Evolutionary conservation across 208 protist species (phyloP).

Genomic region (Jaenimonas drosophilae): DNA sequence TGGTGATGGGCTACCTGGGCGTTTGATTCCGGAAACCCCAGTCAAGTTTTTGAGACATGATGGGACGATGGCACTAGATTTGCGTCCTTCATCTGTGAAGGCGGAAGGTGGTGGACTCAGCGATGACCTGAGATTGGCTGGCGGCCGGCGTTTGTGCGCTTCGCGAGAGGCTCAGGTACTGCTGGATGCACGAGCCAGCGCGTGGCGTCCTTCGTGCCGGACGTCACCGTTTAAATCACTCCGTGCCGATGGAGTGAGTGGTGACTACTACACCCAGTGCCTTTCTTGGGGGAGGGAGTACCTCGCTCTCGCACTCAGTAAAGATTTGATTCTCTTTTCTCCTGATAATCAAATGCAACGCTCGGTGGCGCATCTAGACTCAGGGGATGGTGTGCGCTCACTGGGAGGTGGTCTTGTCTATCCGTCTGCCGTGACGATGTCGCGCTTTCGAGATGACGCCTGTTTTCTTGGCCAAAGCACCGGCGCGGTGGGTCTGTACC

Average conservation of each 20-base stretch:
- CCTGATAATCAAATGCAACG: constrained; percentile 12
- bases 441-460: constrained; percentile 30
- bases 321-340: constrained; percentile 65
- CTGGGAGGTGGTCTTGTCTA: not conserved
- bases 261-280: constrained; percentile 72
- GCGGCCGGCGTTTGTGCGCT: too few relatives aligned
- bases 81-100: too few relatives aligned
- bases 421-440: constrained; percentile 40
- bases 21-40: too few relatives aligned
- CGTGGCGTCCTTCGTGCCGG: constrained; percentile 56
- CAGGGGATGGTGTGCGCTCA: not conserved
- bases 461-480: constrained; percentile 53
- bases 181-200: not conserved
- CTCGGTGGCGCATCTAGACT: not conserved
- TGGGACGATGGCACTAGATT: too few relatives aligned
- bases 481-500: constrained; percentile 41
- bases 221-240: constrained; percentile 73
- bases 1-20: too few relatives aligned
- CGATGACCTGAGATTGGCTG: too few relatives aligned
- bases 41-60: too few relatives aligned
- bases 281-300: constrained; percentile 62
- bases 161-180: too few relatives aligned
- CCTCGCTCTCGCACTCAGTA: constrained; percentile 46
- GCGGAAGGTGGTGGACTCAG: too few relatives aligned
- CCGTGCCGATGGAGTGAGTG: constrained; percentile 45